Base-by-base conservation (phyloP, 2,329 filamentous ascomycete species). In the Claviceps pusilla region DNA sequence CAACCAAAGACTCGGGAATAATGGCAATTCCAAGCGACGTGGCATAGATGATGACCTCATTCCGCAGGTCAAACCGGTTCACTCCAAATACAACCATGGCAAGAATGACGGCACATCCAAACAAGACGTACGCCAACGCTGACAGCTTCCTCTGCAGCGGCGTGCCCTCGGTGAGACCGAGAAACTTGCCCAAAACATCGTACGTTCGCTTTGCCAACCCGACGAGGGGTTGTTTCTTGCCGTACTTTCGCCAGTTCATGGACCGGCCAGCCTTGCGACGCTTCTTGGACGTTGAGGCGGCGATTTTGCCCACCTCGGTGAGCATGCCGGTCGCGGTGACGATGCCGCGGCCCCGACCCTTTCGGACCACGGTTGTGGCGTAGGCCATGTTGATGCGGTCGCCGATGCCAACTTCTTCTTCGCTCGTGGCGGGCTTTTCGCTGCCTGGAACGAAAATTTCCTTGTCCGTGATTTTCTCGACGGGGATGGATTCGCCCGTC, bases 141-240 rank as follows among this genome's bases (percentile, higher is more conserved):
- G 84, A 85, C 51, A 93, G 73, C 68, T 87, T 89, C 59, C 83
- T 79, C 68, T 90, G 86, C 50, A 93, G 73, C 3, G 87, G 87
- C 2, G 87, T 93, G 35, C 87, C 87, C 56, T 83, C 75, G 4
- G 75, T 77, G 31, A 80, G 64, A 50, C 77, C 81, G 53, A 84
- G 73, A 60, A 83, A 81, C 65, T 79, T 78, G 59, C 77, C 76
- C 48, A 76, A 59, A 19, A 73, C 68, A 59, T 76, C 72, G 55
- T 73, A 76, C 35, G 68, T 67, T 51, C 76, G 75, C 63, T 71
- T 75, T 3, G 66, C 57, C 33, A 74, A 63, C 14, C 75, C 75
- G 16, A 77, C 69, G 10, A 75, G 64, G 2, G 74, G 72, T 61
- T 76, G 73, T 19, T 68, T 68, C 65, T 75, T 76, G 59, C 75